Conservation (phyloP, 306 rosid genomes). For the Prinsepia uniflora region DNA sequence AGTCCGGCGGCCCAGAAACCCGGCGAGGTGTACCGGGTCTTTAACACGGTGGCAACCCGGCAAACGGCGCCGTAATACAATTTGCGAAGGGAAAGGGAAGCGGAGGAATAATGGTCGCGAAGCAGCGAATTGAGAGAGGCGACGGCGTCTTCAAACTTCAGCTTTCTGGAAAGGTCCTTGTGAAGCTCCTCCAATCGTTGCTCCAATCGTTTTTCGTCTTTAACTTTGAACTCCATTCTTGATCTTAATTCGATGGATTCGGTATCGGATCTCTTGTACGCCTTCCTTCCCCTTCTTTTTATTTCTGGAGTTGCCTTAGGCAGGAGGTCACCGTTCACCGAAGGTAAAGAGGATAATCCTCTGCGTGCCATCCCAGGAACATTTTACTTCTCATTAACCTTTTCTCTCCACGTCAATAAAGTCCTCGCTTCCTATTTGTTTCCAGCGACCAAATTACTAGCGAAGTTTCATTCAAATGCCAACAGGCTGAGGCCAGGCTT, state of each 20-base stretch:
- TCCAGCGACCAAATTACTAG: background rate
- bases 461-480: background rate
- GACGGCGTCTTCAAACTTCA: constrained; percentile 62
- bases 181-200: constrained; percentile 65
- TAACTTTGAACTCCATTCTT: background rate
- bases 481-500: too few species aligned
- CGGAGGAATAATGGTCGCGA: constrained; percentile 43
- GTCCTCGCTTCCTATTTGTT: background rate
- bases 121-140: constrained; percentile 55
- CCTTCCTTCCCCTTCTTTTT: background rate
- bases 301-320: constrained; percentile 25
- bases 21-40: constrained; percentile 73
- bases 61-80: constrained; percentile 61
- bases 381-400: too few species aligned
- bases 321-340: constrained; percentile 37
- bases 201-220: constrained; percentile 41
- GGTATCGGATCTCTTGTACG: background rate
- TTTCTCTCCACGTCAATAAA: background rate
- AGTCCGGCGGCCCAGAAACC: constrained; percentile 88
- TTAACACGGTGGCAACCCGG: constrained; percentile 79
- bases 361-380: background rate
- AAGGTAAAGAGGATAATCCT: background rate
- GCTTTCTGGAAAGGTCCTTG: constrained; percentile 71
- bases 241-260: background rate
- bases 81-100: constrained; percentile 65